Base-by-base conservation (phyloP, 805 yeast genomes). In the Ogataea trehalophila region DNA sequence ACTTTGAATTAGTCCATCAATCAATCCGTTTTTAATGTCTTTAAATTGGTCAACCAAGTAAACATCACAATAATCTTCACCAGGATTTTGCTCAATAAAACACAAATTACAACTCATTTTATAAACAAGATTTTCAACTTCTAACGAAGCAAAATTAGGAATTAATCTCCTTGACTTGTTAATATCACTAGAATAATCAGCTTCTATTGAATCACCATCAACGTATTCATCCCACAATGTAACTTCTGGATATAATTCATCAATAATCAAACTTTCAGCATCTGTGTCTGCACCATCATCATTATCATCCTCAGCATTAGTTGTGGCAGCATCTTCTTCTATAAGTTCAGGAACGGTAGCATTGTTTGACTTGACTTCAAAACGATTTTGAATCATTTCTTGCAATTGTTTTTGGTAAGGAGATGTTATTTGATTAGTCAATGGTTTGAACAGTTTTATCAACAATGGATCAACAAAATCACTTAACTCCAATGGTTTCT, bases 61-160 rank as follows among this genome's bases (percentile, higher is more conserved):
- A n/a, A 62, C 56, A 48, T 63, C 65, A 1, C 65, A 54, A 43
- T 55, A 63, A 42, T 62, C 66, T n/a, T 54, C 58, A 3, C 47
- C 51, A 1, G 52, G 49, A 35, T 43, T 48, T 3, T 46, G 54
- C 3, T 46, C 45, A 8, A 48, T 42, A n/a, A 22, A 41, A 15
- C 51, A 42, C 33, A 63, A 41, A 13, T 49, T 47, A 37, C 49
- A 26, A 38, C 58, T 46, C n/a, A 55, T 40, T 16, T 48, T 44
- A 46, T 59, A 57, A 7, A 63, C 20, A 1, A 59, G 41, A 26
- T 50, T 45, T 33, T 58, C 55, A 14, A 57, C 45, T 20, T 57
- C 62, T 23, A 62, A 43, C 1, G 67, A 61, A 22, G 58, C 54
- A 2, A 55, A 40, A 16, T 51, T 58, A 1, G 66, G 65, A 22